Conservation (phyloP, 1,284 basidiomycete genomes). For the Crepidotus sp. region DNA sequence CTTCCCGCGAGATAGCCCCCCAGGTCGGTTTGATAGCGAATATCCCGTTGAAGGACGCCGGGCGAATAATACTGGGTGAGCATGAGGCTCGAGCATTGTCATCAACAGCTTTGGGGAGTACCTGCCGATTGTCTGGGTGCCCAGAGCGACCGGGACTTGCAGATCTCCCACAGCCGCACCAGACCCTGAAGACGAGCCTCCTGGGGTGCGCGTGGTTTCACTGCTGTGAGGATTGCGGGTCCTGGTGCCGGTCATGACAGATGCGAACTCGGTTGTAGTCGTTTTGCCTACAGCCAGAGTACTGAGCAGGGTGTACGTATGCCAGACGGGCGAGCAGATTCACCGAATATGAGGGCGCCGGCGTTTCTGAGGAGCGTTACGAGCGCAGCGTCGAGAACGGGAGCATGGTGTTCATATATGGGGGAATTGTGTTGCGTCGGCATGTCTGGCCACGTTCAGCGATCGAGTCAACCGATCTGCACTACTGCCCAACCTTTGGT, state of each 20-base stretch:
- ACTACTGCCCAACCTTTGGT: slow-evolving; percentile 13
- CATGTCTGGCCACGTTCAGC: slow-evolving; percentile 11
- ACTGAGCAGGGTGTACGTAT: background rate
- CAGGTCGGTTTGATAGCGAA: slow-evolving; percentile 18
- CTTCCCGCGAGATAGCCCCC: slow-evolving; percentile 18
- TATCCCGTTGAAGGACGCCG: slow-evolving; percentile 19
- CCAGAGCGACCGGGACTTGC: slow-evolving; percentile 19
- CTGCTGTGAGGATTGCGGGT: slow-evolving; percentile 17
- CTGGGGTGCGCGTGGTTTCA: slow-evolving; percentile 13
- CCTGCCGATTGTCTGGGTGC: slow-evolving; percentile 19
- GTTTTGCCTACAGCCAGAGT: slow-evolving; percentile 12
- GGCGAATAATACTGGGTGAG: slow-evolving; percentile 15
- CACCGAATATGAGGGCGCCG: slow-evolving; percentile 19
- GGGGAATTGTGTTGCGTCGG: slow-evolving; percentile 19
- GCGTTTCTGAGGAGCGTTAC: slow-evolving; percentile 15
- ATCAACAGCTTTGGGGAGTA: background rate
- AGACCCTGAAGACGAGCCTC: slow-evolving; percentile 19
- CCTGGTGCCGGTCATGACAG: slow-evolving; percentile 13
- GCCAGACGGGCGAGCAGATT: background rate
- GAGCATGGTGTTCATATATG: slow-evolving; percentile 13
- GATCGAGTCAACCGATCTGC: background rate
- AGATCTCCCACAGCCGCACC: slow-evolving; percentile 19
- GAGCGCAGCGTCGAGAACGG: slow-evolving; percentile 15
- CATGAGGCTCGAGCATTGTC: too few species aligned
- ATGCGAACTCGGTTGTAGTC: slow-evolving; percentile 16